Percentiles rank a stretch among this genome's conserved stretches.
These are phyloP conservation scores for Aurantiochytrium sp. DNA, from an alignment of 108 stramenopile species.

Conservation along the genomic window DNA sequence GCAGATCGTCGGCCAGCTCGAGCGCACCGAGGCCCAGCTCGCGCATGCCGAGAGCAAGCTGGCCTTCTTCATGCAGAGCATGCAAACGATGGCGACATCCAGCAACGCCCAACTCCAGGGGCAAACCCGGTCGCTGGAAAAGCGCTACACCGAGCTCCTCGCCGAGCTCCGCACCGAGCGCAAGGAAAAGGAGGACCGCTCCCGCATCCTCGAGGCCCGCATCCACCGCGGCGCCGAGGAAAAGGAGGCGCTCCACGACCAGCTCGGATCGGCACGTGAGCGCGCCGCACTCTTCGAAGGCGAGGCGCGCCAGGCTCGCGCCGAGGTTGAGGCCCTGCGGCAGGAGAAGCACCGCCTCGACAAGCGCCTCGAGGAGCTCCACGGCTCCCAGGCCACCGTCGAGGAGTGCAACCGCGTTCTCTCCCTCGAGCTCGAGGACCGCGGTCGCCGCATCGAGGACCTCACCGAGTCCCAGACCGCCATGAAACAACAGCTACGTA, in stretches of 20 bases:
- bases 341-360: neutral
- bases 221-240: neutral
- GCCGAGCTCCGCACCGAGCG: neutral
- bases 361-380: neutral
- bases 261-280: neutral
- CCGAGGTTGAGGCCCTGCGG: neutral
- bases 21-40: neutral
- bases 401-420: conserved; percentile 14
- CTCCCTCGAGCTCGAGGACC: conserved; percentile 3
- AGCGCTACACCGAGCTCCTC: neutral
- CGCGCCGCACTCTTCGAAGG: neutral
- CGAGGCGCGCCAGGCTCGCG: conserved; percentile 3
- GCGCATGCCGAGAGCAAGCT: neutral
- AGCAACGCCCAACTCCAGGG: neutral
- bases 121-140: neutral
- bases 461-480: neutral
- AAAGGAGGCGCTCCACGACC: neutral
- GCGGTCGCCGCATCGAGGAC: neutral
- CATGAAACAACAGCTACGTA: conserved; percentile 15
- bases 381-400: neutral
- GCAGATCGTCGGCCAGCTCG: neutral
- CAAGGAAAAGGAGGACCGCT: neutral
- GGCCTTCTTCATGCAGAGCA: neutral
- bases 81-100: neutral
- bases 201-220: neutral